Base-by-base conservation (phyloP, 2,329 filamentous ascomycete species). In the Aspergillus floridensis region DNA sequence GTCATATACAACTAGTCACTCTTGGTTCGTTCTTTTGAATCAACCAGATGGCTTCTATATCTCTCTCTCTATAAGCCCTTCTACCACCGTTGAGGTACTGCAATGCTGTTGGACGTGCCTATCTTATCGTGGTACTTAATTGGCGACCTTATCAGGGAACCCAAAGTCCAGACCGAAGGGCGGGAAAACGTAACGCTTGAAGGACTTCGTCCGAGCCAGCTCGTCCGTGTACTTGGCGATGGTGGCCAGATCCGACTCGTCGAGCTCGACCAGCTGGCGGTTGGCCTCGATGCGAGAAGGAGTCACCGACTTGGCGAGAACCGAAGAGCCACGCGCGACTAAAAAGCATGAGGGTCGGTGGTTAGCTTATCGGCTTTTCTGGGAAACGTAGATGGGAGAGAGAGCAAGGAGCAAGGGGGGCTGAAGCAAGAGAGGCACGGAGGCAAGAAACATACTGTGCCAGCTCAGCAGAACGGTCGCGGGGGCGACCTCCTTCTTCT, bases 131-230 rank as follows among this genome's bases (percentile, higher is more conserved):
- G 31, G 31, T 12, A 10, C 14, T 16, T 19, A n/a, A 26, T n/a
- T 26, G 35, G 19, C 35, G 22, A 53, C 47, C 81, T 88, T 88
- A 71, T 90, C 88, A n/a, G 87, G 87, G 78, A 90, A 90, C 2
- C 88, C 88, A 72, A 91, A 88, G 68, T 88, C 80, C 52, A 88
- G 76, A 2, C 86, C 86, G 68, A 90, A 90, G 0, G 86, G 83
- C 65, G 88, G 88, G 72, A 87, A 89, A 35, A 90, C 86, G 63
- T 85, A 90, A 53, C 76, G 72, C 59, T 73, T 68, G 61, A 74
- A 68, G 49, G 67, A 64, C 47, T 74, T 73, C 51, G 58, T 72
- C 44, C 71, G 69, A 8, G 69, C 70, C 46, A 74, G 62, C 14
- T 72, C 66, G 16, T 75, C 68, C 0, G 70, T 72, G 63, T 75